Conservation (phyloP, 768 basidiomycete species). For the Suillus cothurnatus region DNA sequence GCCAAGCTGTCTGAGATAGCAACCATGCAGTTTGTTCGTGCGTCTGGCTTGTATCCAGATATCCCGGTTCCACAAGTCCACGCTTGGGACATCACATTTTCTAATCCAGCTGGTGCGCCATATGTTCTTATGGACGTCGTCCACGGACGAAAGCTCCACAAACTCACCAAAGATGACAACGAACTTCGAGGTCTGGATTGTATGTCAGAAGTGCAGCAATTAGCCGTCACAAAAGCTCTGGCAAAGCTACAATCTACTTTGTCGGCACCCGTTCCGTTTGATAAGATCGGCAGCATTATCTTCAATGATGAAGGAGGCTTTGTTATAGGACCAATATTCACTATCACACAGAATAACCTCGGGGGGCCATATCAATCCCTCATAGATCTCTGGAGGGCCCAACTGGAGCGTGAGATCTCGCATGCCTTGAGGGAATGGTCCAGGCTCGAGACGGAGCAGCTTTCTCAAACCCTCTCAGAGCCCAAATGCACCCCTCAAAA, state of each 20-base stretch:
- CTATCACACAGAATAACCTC: neutral
- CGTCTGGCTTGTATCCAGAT: neutral
- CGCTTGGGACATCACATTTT: neutral
- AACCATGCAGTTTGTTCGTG: neutral
- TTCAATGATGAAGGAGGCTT: neutral
- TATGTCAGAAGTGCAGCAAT: neutral
- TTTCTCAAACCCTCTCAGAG: neutral
- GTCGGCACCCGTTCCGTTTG: neutral
- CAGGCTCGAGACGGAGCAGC: neutral
- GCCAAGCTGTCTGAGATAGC: constrained; percentile 4
- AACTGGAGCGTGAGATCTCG: neutral
- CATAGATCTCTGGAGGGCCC: neutral
- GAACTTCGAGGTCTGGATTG: neutral
- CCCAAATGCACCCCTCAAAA: neutral
- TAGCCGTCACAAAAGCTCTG: neutral
- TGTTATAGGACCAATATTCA: neutral
- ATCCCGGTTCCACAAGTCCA: neutral
- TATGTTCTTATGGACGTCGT: constrained; percentile 6
- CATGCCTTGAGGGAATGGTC: neutral
- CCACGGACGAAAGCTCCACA: neutral
- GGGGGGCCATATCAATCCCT: neutral
- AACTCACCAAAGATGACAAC: neutral
- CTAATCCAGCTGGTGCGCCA: neutral
- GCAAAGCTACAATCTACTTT: neutral
- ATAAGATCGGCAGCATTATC: neutral